These are phyloP conservation scores for Pestalotiopsis sp. DNA, from an alignment of 2,329 filamentous ascomycete genomes.

Conservation along the genomic window DNA sequence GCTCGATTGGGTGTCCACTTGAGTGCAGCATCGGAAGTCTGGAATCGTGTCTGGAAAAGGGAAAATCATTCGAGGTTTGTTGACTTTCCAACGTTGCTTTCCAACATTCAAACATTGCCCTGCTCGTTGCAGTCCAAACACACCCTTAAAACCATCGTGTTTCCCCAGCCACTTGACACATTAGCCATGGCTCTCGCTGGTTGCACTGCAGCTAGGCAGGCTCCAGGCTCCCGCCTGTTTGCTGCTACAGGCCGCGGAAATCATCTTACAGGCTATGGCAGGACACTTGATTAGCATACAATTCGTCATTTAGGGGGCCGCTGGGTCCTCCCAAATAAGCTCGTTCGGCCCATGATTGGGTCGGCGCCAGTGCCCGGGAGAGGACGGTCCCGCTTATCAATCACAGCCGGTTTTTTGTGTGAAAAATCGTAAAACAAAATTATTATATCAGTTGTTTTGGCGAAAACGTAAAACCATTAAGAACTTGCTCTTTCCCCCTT, in stretches of 20 bases:
- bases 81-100: too few relatives aligned
- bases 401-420: background rate
- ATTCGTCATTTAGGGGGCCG: background rate
- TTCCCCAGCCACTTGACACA: too few relatives aligned
- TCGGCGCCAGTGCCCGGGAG: background rate
- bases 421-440: background rate
- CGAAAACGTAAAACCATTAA: background rate
- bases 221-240: background rate
- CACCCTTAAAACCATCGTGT: too few relatives aligned
- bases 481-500: background rate
- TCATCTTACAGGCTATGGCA: background rate
- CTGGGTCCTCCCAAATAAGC: background rate
- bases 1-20: background rate
- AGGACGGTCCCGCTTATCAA: conserved; percentile 7
- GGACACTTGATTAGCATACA: background rate
- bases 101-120: too few relatives aligned
- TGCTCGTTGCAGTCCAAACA: too few relatives aligned
- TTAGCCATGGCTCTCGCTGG: background rate
- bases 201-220: background rate
- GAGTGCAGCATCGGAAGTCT: background rate
- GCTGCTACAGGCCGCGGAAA: background rate
- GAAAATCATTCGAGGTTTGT: too few relatives aligned
- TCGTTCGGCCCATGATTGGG: background rate
- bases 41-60: too few relatives aligned
- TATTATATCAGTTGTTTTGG: background rate